Conservation (phyloP, 495 filamentous ascomycete species). For the Hypomontagnella monticulosa region DNA sequence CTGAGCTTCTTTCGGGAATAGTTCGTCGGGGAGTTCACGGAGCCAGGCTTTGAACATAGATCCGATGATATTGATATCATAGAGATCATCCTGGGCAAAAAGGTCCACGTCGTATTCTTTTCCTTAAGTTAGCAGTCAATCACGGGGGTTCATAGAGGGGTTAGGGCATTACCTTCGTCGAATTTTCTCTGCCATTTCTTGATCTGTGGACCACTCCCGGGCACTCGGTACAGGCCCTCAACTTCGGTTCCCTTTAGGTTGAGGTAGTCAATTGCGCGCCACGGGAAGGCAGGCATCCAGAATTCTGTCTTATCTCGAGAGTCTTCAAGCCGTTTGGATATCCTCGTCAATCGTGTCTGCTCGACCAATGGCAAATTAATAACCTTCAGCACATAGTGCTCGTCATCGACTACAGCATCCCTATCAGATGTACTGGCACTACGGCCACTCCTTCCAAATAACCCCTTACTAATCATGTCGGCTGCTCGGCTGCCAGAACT, state of each 20-base stretch:
- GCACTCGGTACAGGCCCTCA: conserved; percentile 88
- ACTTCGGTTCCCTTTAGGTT: conserved; percentile 91
- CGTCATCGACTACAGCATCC: conserved; percentile 72
- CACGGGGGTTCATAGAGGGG: not conserved
- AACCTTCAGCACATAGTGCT: conserved; percentile 77
- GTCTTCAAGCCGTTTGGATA: conserved; percentile 82
- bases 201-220: conserved; percentile 82
- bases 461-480: conserved; percentile 77
- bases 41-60: conserved; percentile 95
- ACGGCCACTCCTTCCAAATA: conserved; percentile 78
- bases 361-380: conserved; percentile 84
- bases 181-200: conserved; percentile 89
- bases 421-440: conserved; percentile 76
- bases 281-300: conserved; percentile 95
- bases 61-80: conserved; percentile 93
- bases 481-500: conserved; percentile 76
- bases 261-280: conserved; percentile 91
- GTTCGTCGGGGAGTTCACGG: conserved; percentile 89
- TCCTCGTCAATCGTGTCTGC: conserved; percentile 85
- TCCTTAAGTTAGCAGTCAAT: conserved; percentile 42
- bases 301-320: conserved; percentile 94
- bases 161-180: conserved; percentile 70
- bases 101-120: conserved; percentile 84
- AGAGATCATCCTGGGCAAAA: conserved; percentile 81
- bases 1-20: conserved; percentile 84